These are phyloP conservation scores for Alternaria incomplexa DNA, from an alignment of 2,329 filamentous ascomycete species.

Conservation along the genomic window DNA sequence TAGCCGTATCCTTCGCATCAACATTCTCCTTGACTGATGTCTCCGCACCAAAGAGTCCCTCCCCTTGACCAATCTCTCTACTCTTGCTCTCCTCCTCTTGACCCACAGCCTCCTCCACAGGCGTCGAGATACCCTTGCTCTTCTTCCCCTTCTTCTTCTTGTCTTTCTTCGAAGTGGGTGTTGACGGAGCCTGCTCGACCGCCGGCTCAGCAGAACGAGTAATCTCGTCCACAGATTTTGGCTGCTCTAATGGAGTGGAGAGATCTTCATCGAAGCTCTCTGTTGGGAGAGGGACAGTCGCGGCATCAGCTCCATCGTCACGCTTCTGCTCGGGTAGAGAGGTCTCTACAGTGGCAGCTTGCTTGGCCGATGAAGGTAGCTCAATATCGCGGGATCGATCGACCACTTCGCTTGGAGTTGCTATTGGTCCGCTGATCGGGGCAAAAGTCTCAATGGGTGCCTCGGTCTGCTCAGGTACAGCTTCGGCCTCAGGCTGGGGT, in stretches of 20 bases:
- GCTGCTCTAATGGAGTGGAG: not conserved
- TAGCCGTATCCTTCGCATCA: not conserved
- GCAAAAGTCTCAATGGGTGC: not conserved
- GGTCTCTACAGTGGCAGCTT: not conserved
- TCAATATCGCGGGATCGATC: not conserved
- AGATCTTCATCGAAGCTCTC: constrained; percentile 2
- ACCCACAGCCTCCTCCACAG: constrained; percentile 4
- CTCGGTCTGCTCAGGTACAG: not conserved
- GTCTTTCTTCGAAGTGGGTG: constrained; percentile 21
- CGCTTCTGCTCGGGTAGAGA: not conserved
- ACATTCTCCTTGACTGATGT: not conserved
- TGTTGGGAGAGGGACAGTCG: constrained; percentile 1
- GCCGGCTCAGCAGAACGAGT: not conserved
- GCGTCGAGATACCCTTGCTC: constrained; percentile 13
- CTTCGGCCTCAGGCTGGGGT: constrained; percentile 2
- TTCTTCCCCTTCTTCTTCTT: constrained; percentile 35
- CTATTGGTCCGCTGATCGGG: not conserved
- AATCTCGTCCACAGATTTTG: not conserved
- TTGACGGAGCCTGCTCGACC: constrained; percentile 1
- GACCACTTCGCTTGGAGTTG: not conserved
- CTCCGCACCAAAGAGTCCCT: not conserved
- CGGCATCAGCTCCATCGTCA: not conserved
- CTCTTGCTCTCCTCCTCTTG: not conserved
- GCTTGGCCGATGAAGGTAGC: not conserved
- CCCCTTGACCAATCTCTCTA: not conserved